Base-by-base conservation (phyloP, 139 green algal species). In the Tetratostichococcus sp. region DNA sequence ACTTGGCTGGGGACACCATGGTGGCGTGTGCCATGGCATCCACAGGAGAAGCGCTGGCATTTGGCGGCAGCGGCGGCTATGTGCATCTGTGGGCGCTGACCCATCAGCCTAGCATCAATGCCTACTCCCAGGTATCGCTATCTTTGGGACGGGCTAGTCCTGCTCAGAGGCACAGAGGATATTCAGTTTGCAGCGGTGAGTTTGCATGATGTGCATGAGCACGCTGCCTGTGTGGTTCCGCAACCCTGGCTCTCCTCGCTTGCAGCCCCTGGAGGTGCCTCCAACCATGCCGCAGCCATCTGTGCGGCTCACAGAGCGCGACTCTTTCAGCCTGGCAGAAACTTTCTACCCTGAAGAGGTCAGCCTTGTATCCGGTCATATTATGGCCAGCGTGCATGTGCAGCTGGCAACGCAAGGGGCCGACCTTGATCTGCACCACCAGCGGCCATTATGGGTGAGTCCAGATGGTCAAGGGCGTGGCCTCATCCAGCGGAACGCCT, bases 51-150 rank as follows among this genome's bases (percentile, higher is more conserved):
- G 76, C 80, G 26, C 68, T 92, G 21, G 89, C 79, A 16, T 93
- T 97, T 79, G 89, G 84, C 31, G 88, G 89, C 75, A 78, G 33
- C 17, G 88, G 86, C n/a, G 91, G 92, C 11, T 96, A 91, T 66
- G 65, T 94, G 30, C 92, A 97, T 74, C 58, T 95, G 14, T 97
- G 92, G 93, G 75, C 82, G 4, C 31, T 21, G 30, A 25, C 26
- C 23, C 62, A 33, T 19, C 34, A 71, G 14, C 74, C 78, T 0
- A 62, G 77, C 42, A 80, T 84, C 43, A 83, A 82, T 16, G 26
- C 30, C 42, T 67, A 39, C 30, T 70, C 73, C 16, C 14, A 62
- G 50, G 50, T 62, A 14, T 8, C 39, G n/a, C n/a, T n/a, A n/a
- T n/a, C n/a, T n/a, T 50, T 50, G 39, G 6, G 39, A 50, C 39